These are phyloP conservation scores for Solanum tarapatanum DNA, from an alignment of 257 asterid species.

Conservation along the genomic window DNA sequence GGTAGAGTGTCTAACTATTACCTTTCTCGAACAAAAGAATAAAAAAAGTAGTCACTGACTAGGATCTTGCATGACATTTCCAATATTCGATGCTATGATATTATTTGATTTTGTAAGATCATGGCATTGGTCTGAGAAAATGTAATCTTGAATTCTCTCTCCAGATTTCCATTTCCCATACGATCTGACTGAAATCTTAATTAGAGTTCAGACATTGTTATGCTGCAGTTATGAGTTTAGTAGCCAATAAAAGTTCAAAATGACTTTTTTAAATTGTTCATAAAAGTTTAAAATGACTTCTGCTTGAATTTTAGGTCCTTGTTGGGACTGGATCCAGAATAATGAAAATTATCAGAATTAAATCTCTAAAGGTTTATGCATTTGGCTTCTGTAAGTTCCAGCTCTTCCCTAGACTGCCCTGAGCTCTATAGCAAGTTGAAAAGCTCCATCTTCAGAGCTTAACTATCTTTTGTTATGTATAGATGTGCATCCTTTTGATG, in stretches of 20 bases:
- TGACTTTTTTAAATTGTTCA: background rate
- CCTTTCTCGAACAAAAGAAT: background rate
- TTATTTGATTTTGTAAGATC: background rate
- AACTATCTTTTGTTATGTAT: constrained; percentile 8
- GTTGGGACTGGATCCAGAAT: constrained; percentile 96
- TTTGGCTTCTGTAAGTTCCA: constrained; percentile 88
- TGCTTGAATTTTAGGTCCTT: constrained; percentile 51
- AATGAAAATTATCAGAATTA: constrained; percentile 74
- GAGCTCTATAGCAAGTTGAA: background rate
- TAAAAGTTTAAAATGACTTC: background rate
- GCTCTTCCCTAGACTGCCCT: background rate
- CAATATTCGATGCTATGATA: background rate
- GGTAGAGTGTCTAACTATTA: background rate
- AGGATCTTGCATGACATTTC: background rate
- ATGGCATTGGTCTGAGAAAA: background rate
- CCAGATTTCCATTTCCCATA: background rate
- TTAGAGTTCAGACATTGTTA: background rate
- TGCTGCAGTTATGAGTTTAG: background rate
- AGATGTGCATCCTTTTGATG: constrained; percentile 91
- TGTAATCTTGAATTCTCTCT: background rate
- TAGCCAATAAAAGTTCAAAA: background rate
- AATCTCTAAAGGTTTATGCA: constrained; percentile 83
- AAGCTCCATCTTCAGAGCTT: background rate
- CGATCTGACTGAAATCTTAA: background rate
- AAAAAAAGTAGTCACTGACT: background rate